Percentiles rank a stretch among this genome's conserved stretches.
These are phyloP conservation scores for Cercospora nicotianae DNA, from an alignment of 2,329 filamentous ascomycete genomes.

Conservation along the genomic window DNA sequence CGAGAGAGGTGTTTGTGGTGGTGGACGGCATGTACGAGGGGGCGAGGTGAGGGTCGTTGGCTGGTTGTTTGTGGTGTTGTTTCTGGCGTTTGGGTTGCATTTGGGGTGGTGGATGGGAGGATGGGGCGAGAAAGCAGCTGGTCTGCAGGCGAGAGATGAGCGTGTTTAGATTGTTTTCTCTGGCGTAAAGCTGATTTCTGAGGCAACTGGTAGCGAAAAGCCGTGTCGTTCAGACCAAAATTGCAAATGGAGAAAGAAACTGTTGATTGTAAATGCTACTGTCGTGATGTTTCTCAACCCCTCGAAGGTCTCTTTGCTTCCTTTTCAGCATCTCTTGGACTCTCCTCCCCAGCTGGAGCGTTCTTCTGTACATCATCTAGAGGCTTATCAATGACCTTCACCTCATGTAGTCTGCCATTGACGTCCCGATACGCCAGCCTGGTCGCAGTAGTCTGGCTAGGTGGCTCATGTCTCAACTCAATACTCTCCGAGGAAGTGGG, in stretches of 20 bases:
- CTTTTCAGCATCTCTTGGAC: not conserved
- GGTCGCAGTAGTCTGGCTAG: slow-evolving; percentile 22
- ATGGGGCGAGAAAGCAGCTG: not conserved
- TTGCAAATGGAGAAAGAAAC: not conserved
- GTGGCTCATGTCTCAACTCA: slow-evolving; percentile 23
- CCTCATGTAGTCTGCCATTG: slow-evolving; percentile 25
- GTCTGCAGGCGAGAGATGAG: not conserved
- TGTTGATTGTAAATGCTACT: not conserved
- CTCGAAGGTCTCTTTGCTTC: not conserved
- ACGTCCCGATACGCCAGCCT: slow-evolving; percentile 23
- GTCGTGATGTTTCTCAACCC: not conserved
- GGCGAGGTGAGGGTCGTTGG: not conserved
- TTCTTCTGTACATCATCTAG: slow-evolving; percentile 9
- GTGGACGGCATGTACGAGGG: slow-evolving; percentile 5
- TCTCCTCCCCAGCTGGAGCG: not conserved
- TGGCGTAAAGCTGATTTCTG: not conserved
- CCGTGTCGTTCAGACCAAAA: not conserved
- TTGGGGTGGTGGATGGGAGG: not conserved
- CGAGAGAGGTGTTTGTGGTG: slow-evolving; percentile 13
- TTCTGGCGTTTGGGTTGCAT: not conserved
- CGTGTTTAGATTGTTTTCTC: not conserved
- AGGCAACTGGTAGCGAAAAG: not conserved
- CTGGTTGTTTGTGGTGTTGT: not conserved
- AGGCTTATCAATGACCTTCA: slow-evolving; percentile 28
- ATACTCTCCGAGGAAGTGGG: slow-evolving; percentile 8